phyloP scores from a whole-genome alignment of 345 rosid species.

The Aethionema arabicum region DNA sequence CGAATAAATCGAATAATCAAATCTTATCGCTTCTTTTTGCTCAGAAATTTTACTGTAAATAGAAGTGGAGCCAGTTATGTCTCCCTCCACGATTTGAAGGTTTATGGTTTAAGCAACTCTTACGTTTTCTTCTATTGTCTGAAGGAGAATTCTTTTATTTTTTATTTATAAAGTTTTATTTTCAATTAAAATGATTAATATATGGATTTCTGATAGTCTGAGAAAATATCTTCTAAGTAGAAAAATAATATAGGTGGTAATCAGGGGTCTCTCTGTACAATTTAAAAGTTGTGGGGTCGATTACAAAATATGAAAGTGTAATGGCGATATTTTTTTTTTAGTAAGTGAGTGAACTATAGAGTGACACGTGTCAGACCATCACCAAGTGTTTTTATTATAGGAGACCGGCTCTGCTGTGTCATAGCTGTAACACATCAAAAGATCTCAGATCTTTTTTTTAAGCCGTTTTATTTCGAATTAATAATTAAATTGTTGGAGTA shows the following conservation, averaged over 20 bases:
- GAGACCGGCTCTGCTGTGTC: conserved; percentile 38
- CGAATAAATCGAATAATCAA: conserved; percentile 3
- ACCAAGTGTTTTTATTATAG: conserved; percentile 27
- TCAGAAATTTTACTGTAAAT: not conserved
- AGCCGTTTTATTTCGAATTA: too few species aligned
- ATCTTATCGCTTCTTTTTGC: not conserved
- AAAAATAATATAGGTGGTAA: conserved; percentile 22
- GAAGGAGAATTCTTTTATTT: not conserved
- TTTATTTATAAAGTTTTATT: not conserved
- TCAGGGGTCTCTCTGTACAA: not conserved
- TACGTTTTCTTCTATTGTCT: conserved; percentile 21
- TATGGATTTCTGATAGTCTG: conserved; percentile 10
- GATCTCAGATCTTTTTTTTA: conserved; percentile 1
- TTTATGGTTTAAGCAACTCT: conserved; percentile 42
- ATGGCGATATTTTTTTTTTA: conserved; percentile 33
- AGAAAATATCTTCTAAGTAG: conserved; percentile 15
- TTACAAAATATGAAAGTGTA: conserved; percentile 14
- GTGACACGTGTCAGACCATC: conserved; percentile 33
- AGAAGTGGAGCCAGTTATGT: conserved; percentile 12
- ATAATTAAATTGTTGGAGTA: too few species aligned
- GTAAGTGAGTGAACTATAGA: conserved; percentile 28
- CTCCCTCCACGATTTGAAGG: conserved; percentile 24
- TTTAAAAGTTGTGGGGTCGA: conserved; percentile 19
- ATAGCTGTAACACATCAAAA: conserved; percentile 29
- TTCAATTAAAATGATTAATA: too few species aligned